phyloP scores from a whole-genome alignment of 1,284 basidiomycete genomes.

The Boletus sp. region DNA sequence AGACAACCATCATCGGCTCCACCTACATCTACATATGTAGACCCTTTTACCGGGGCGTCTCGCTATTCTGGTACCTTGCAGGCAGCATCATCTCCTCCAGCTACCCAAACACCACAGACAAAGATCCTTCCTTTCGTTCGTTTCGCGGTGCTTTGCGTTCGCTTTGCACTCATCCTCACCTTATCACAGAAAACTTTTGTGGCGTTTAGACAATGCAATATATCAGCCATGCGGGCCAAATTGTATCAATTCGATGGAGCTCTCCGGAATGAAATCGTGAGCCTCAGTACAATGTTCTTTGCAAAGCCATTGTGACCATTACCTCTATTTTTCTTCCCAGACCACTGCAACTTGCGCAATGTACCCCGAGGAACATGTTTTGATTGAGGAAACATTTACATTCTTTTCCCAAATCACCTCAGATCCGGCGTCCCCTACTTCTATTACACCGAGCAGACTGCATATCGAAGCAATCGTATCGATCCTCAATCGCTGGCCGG shows the following conservation, averaged over 20 bases:
- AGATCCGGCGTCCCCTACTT: constrained; percentile 35
- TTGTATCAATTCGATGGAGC: constrained; percentile 77
- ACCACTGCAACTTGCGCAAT: constrained; percentile 67
- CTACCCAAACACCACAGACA: constrained; percentile 28
- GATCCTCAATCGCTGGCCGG: constrained; percentile 78
- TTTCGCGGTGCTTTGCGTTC: constrained; percentile 9
- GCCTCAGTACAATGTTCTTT: constrained; percentile 21
- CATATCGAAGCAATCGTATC: constrained; percentile 65
- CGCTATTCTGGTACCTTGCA: constrained; percentile 32
- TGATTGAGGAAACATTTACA: constrained; percentile 63
- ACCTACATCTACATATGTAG: constrained; percentile 34
- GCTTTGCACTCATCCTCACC: constrained; percentile 1
- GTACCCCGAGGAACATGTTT: constrained; percentile 59
- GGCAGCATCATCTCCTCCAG: constrained; percentile 22
- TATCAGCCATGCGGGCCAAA: constrained; percentile 83
- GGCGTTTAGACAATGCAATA: constrained; percentile 84
- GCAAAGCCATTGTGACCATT: constrained; percentile 1
- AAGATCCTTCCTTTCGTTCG: constrained; percentile 61
- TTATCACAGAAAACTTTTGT: constrained; percentile 51
- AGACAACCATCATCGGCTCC: constrained; percentile 10
- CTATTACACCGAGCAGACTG: constrained; percentile 35
- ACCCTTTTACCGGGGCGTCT: constrained; percentile 41
- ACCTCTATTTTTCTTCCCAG: constrained; percentile 34
- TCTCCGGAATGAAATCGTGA: constrained; percentile 63
- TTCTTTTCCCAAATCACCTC: constrained; percentile 56